These are phyloP conservation scores for Schrenkiella parvula DNA, from an alignment of 345 rosid species.

Conservation along the genomic window DNA sequence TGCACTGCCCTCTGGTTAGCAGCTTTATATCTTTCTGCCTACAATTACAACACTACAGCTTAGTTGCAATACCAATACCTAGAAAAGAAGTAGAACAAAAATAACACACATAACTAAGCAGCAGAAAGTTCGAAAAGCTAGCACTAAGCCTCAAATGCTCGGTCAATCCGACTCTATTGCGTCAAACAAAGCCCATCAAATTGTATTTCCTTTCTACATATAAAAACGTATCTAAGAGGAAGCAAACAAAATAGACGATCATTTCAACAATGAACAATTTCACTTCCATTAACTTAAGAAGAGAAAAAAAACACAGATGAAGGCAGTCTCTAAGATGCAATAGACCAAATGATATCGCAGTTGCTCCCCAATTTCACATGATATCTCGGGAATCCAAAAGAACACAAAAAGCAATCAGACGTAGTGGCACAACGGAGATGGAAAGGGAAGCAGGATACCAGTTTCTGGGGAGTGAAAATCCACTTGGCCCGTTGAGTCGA, in stretches of 20 bases:
- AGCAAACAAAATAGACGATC: not conserved
- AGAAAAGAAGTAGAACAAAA: not conserved
- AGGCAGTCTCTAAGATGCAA: not conserved
- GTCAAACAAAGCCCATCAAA: not conserved
- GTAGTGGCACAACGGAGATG: not conserved
- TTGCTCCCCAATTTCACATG: not conserved
- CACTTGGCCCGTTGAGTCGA: slow-evolving; percentile 89
- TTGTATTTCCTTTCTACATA: not conserved
- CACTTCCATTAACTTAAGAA: not conserved
- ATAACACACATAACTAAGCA: not conserved
- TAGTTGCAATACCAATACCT: slow-evolving; percentile 2
- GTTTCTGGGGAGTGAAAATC: slow-evolving; percentile 77
- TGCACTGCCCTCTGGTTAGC: slow-evolving; percentile 72
- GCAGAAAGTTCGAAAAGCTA: not conserved
- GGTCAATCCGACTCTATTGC: not conserved
- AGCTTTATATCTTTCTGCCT: slow-evolving; percentile 64
- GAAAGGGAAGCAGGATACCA: slow-evolving; percentile 37
- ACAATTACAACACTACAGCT: slow-evolving; percentile 2
- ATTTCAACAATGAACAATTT: not conserved
- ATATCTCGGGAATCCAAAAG: not conserved
- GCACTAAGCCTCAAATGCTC: not conserved
- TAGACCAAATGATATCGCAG: not conserved
- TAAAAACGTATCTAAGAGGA: not conserved
- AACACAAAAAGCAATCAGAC: not conserved
- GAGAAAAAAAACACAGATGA: not conserved